Conservation (phyloP, 2,329 filamentous ascomycete genomes). For the Xylariaceae sp. region DNA sequence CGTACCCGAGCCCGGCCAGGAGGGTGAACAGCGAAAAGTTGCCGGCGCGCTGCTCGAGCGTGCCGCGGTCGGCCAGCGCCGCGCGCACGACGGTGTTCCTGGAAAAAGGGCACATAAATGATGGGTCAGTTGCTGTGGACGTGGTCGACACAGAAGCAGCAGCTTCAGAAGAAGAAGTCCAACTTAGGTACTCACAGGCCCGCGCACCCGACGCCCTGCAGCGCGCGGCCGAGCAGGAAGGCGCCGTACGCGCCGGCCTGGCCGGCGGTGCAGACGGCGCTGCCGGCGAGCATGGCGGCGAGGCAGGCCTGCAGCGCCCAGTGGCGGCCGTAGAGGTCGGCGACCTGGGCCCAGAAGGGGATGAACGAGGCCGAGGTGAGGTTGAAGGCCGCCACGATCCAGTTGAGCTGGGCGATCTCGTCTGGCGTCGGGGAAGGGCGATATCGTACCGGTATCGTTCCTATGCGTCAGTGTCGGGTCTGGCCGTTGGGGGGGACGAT, state of each 20-base stretch:
- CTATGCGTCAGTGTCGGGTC: no score
- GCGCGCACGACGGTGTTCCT: constrained; percentile 52
- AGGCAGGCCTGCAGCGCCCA: constrained; percentile 49
- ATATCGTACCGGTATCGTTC: constrained; percentile 5
- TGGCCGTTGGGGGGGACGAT: no score
- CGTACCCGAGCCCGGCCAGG: constrained; percentile 51
- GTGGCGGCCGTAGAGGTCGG: constrained; percentile 59
- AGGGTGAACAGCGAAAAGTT: constrained; percentile 57
- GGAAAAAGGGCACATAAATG: no score
- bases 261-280: constrained; percentile 52
- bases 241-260: constrained; percentile 47
- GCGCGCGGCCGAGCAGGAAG: constrained; percentile 53
- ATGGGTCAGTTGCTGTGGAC: no score
- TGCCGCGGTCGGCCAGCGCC: constrained; percentile 58
- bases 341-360: constrained; percentile 56
- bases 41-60: constrained; percentile 51
- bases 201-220: constrained; percentile 56
- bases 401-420: constrained; percentile 53
- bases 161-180: no score
- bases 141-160: no score
- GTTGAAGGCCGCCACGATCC: constrained; percentile 64
- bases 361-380: constrained; percentile 61
- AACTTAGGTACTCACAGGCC: no score
- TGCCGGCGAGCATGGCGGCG: constrained; percentile 51
- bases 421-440: constrained; percentile 1